Evolutionary conservation across 2,329 filamentous ascomycete genomes (phyloP), one percentile per base, ranked within the genome.

Genomic region (Clarireedia sp.): DNA sequence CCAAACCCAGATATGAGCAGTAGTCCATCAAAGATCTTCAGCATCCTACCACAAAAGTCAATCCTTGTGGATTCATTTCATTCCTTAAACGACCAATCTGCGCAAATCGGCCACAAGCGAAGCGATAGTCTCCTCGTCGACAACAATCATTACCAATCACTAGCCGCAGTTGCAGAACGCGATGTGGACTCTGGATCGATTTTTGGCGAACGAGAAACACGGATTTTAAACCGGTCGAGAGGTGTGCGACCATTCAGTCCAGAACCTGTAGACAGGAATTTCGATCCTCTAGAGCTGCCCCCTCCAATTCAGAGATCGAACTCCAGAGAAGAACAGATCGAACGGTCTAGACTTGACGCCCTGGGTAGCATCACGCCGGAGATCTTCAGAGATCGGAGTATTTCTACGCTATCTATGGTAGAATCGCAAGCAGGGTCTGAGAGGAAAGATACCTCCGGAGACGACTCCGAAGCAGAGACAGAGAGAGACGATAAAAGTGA

Each of bases 31-130:
- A 82, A 81, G 70, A 73, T 86, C 62, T 86, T 85, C 68, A 83
- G 80, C 64, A 84, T 85, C 61, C 69, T 85, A 48, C 81, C 81
- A 40, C 79, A 81, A 12, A 82, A 80, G 69, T 83, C 80, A 64
- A 85, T 85, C 62, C 75, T 85, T 5, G 78, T 79, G 41, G 79
- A 82, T 60, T 62, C 71, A 47, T 71, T 69, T 1, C 73, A 74
- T 5, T 64, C 52, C 60, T 63, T 60, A 67, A 26, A 19, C 9
- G 67, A 51, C 64, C 67, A 26, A 14, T 16, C 40, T 16, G 14
- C 45, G 37, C 43, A 51, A 9, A 59, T 54, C 19, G 63, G 68
- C 14, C 74, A 79, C 58, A 68, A 67, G 33, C 74, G 80, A 33
- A 72, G 74, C 21, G 81, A 84, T 63, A 83, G 79, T 63, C 70